Evolutionary conservation across 1,284 basidiomycete genomes (phyloP).

Genomic region (Ceratobasidium theobromae): DNA sequence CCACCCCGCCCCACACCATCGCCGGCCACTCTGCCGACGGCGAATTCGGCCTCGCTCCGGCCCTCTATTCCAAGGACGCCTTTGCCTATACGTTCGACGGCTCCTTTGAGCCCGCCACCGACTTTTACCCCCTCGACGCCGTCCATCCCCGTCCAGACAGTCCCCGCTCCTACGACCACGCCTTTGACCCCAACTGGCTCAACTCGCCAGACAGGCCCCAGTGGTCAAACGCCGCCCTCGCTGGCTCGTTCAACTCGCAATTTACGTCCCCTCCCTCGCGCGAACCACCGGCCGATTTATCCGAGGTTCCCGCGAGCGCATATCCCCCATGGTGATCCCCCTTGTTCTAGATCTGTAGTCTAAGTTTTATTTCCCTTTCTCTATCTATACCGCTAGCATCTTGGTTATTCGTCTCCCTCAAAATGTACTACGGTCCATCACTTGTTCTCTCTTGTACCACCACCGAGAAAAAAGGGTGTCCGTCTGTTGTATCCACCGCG

Average conservation of each 20-base stretch:
- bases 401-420: conserved; percentile 19
- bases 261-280: not conserved
- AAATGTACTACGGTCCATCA: conserved; percentile 31
- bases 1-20: conserved; percentile 21
- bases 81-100: conserved; percentile 13
- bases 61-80: conserved; percentile 14
- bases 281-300: conserved; percentile 11
- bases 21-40: conserved; percentile 15
- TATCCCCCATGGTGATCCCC: conserved; percentile 13
- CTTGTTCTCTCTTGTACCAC: conserved; percentile 25
- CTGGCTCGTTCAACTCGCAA: too few species aligned
- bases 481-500: conserved; percentile 15
- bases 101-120: not conserved
- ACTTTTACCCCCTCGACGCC: conserved; percentile 21
- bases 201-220: too few species aligned
- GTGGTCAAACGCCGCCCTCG: too few species aligned
- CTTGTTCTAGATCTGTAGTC: not conserved
- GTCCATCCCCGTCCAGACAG: too few species aligned
- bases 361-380: conserved; percentile 23
- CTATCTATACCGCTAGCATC: conserved; percentile 23
- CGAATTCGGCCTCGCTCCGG: conserved; percentile 18
- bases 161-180: not conserved
- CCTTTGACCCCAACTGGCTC: conserved; percentile 2
- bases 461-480: conserved; percentile 20
- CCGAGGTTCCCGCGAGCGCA: conserved; percentile 27